phyloP scores from a whole-genome alignment of 208 protist species.

The Entamoeba dispar region DNA sequence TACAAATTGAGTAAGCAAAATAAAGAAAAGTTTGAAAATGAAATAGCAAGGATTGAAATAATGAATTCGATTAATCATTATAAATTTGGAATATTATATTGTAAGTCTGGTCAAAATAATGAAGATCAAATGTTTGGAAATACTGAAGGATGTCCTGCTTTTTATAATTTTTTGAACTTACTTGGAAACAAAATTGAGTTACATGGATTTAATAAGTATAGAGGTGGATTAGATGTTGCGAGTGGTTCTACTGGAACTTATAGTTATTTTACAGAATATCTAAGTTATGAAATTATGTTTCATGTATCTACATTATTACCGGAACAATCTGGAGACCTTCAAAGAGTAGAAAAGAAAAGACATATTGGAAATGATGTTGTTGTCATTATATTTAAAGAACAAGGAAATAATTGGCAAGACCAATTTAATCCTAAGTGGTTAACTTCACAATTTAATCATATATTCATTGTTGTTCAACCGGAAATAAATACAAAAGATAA shows the following conservation, averaged over 20 bases:
- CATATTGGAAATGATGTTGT: neutral
- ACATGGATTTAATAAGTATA: neutral
- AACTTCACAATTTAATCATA: neutral
- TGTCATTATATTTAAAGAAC: neutral
- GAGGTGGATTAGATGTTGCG: neutral
- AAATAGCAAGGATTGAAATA: neutral
- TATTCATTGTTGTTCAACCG: neutral
- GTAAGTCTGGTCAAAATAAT: neutral
- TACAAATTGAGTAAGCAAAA: neutral
- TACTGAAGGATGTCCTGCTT: neutral
- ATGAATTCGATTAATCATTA: neutral
- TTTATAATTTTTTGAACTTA: neutral
- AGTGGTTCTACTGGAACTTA: neutral
- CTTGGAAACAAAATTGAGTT: neutral
- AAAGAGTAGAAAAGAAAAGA: neutral
- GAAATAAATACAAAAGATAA: neutral
- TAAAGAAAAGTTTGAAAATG: neutral
- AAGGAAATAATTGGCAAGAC: neutral
- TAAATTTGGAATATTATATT: slow-evolving; percentile 4
- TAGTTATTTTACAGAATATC: neutral
- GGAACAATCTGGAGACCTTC: neutral
- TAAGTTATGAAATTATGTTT: slow-evolving; percentile 2
- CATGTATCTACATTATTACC: slow-evolving; percentile 4
- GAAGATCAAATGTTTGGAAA: slow-evolving; percentile 2
- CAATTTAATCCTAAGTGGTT: neutral